Evolutionary conservation across 805 yeast species (phyloP).

Genomic region (Candida maris): DNA sequence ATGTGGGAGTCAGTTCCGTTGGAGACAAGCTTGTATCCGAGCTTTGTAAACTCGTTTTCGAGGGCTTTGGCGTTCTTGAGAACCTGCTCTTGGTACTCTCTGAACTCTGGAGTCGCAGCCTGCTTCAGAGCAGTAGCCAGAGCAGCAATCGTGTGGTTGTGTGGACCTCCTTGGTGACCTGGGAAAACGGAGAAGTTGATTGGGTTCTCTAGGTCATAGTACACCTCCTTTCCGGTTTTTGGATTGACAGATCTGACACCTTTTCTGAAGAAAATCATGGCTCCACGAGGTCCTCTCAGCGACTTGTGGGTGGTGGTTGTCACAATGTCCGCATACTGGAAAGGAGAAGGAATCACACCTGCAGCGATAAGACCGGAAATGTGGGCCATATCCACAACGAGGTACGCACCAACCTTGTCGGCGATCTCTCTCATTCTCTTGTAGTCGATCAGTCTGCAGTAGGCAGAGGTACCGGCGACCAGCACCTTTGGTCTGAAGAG

Average conservation of each 20-base stretch:
- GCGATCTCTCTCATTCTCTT: constrained; percentile 95
- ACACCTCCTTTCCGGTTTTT: constrained; percentile 88
- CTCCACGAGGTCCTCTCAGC: constrained; percentile 99
- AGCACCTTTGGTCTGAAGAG: constrained; percentile 94
- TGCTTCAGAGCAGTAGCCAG: constrained; percentile 95
- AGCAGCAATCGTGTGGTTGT: constrained; percentile 98
- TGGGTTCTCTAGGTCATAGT: constrained; percentile 88
- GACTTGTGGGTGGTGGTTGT: constrained; percentile 99
- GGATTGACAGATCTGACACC: constrained; percentile 84
- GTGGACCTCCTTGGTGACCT: constrained; percentile 99
- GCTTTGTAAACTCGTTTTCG: constrained; percentile 66
- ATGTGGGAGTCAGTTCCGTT: constrained; percentile 97
- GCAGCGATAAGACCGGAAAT: constrained; percentile 95
- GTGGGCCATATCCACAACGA: constrained; percentile 97
- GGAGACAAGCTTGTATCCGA: constrained; percentile 80
- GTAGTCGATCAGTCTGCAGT: constrained; percentile 95
- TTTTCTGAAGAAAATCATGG: constrained; percentile 97
- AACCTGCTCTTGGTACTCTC: constrained; percentile 84
- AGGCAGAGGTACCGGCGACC: constrained; percentile 98
- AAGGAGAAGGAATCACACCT: constrained; percentile 93
- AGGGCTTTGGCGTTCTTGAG: constrained; percentile 82
- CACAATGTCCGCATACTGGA: constrained; percentile 95
- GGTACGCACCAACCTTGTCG: constrained; percentile 94
- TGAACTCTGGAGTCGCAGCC: constrained; percentile 86
- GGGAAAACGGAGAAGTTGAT: constrained; percentile 99